Base-by-base conservation (phyloP, 2,329 filamentous ascomycete genomes). In the Huntiella omanensis region DNA sequence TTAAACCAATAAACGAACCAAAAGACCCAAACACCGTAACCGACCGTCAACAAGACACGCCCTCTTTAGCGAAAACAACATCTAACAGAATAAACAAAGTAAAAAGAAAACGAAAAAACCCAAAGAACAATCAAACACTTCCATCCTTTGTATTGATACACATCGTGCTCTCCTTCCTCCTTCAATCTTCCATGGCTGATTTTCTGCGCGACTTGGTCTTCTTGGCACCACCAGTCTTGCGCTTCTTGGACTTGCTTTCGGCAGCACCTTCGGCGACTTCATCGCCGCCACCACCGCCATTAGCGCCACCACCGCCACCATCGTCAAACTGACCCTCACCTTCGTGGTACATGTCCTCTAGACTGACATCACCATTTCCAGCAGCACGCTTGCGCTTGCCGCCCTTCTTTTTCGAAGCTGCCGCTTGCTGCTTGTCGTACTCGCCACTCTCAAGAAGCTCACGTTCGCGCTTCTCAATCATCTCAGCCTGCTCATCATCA, bases 291-390 rank as follows among this genome's bases (percentile, higher is more conserved):
- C 33, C 44, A 22, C 28, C 39, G 2, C 83, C 91, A 22, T 60
- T 60, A 58, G 93, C 91, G 54, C 83, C 92, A 17, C 61, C 60
- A 57, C 93, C 91, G 54, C 79, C 81, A 55, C 70, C 72, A 59
- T 93, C 86, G 55, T 96, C 88, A 63, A 98, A 98, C 60, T 94
- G 78, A 50, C 91, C 91, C 70, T 98, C 91, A 94, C 91, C 91
- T 71, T 98, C 91, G 60, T 98, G 91, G 65, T 98, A 98, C 83
- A 98, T 86, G 59, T 95, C 88, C 60, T 96, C 91, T 62, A 96
- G 65, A 57, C 81, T 88, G 55, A 74, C 73, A 34, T 56, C 59
- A 33, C 34, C 46, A 4, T 54, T 55, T 19, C 34, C 46, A 33
- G 47, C 49, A 37, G 64, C 66, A 51, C 67, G 65, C 61, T 75